Evolutionary conservation across 1,139 yeast genomes (phyloP), one percentile per base, ranked within the genome.

Genomic region (Arxiozyma bovina): DNA sequence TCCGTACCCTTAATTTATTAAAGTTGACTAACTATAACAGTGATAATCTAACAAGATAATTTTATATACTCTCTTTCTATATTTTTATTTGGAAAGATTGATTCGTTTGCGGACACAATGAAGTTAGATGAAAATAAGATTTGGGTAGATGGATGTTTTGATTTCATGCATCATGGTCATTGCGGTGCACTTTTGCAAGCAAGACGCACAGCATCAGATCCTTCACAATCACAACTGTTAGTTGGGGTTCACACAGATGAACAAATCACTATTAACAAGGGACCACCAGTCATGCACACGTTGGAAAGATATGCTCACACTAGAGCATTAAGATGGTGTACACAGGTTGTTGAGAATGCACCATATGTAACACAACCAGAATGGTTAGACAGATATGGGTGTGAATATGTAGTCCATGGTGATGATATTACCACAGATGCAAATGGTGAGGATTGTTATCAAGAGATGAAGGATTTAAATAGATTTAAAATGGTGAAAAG

Each of bases 61-160:
- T 15, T 34, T n/a, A 34, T n/a, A 12, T 15, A 34, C n/a, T 12
- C 17, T 34, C 40, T 34, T 34, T 34, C 3, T 34, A 15, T 34
- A 3, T 34, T 34, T 34, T 27, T 4, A 12, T 34, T 34, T 34
- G 40, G 40, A 8, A 12, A 34, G 40, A 6, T 15, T 17, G 22
- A 12, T 12, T 34, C 3, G 17, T 34, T 15, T 15, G 8, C 4
- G 12, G 4, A 34, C 3, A 45, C 43, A 21, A 44, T 45, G 27
- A 38, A 42, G 42, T 34, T 53, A 25, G 42, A 50, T 22, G 53
- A 46, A 9, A 45, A 57, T 30, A 54, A 76, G 48, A 83, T 90
- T 58, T 93, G 98, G 99, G 82, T 93, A 45, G 99, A 93, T 68
- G 99, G 99, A 0, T 93, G 99, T 67, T 93, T 93, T 72, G 99